Percentiles rank a stretch among this genome's conserved stretches.
Evolutionary conservation across 257 asterid species (phyloP).

Genomic region (Jasminum sambac): DNA sequence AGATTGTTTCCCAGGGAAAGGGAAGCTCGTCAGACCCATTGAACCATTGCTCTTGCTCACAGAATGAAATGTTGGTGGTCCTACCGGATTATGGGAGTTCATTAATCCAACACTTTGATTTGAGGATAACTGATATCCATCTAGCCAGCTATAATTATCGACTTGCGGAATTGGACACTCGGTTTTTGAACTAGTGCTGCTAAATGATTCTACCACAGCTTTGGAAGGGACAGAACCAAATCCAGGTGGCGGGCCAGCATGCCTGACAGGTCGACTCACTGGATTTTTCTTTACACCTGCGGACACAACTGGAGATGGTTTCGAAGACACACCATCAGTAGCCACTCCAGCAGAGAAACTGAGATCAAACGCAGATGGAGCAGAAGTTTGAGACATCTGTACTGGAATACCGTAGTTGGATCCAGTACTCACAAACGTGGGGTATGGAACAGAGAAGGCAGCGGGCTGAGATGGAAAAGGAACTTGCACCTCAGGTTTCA

Average conservation of each 20-base stretch:
- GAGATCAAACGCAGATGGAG: conserved; percentile 52
- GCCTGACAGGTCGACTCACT: conserved; percentile 84
- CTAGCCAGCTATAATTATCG: conserved; percentile 94
- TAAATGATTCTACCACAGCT: conserved; percentile 52
- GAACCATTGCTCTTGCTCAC: conserved; percentile 46
- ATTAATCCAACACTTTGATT: conserved; percentile 54
- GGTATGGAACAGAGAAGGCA: conserved; percentile 49
- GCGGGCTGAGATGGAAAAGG: conserved; percentile 49
- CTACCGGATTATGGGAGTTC: conserved; percentile 45
- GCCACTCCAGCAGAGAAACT: conserved; percentile 45
- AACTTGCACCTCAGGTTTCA: conserved; percentile 49
- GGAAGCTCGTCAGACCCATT: conserved; percentile 54
- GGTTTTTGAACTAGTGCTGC: conserved; percentile 39
- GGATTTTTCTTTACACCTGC: conserved; percentile 79
- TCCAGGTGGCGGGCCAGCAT: conserved; percentile 97
- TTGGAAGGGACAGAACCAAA: conserved; percentile 76
- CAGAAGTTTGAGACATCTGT: conserved; percentile 42
- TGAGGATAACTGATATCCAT: conserved; percentile 66
- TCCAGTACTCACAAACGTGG: conserved; percentile 40
- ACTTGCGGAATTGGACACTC: conserved; percentile 42
- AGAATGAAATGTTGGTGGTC: conserved; percentile 37
- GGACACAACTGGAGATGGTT: conserved; percentile 48
- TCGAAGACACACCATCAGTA: conserved; percentile 37
- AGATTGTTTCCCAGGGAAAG: conserved; percentile 87
- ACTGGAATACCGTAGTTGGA: conserved; percentile 33